A percentile compares a stretch with the other conserved stretches of the same genome.
phyloP scores from a whole-genome alignment of 202 grass and related monocot genomes.

The Bolboschoenoplectus hybrid region DNA sequence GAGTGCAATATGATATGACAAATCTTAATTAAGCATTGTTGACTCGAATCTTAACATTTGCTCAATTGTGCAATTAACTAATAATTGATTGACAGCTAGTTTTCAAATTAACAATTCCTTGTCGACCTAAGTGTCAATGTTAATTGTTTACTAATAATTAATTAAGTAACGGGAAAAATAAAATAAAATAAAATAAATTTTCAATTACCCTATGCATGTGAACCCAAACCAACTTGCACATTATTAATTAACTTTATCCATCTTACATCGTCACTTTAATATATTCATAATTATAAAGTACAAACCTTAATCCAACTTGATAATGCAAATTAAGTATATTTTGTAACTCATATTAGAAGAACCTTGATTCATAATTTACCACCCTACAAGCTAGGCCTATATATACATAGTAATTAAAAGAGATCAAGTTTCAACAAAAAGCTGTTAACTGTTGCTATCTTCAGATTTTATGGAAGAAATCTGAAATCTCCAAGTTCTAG shows the following conservation, averaged over 20 bases:
- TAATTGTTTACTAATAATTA: neutral
- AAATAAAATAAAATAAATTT: neutral
- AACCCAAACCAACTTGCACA: constrained; percentile 23
- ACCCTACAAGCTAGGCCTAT: neutral
- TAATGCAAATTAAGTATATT: neutral
- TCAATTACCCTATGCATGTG: constrained; percentile 7
- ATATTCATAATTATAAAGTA: neutral
- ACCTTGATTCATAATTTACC: neutral
- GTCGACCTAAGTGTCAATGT: constrained; percentile 20
- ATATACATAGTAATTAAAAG: no score
- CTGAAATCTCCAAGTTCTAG: no score
- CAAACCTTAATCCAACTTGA: neutral
- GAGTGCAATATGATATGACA: neutral
- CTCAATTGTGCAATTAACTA: constrained; percentile 34
- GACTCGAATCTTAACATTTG: constrained; percentile 25
- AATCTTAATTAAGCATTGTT: neutral
- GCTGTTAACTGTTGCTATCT: no score
- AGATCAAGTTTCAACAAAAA: no score
- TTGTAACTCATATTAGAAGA: neutral
- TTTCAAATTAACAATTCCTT: constrained; percentile 13
- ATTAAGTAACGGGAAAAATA: neutral
- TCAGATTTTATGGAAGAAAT: no score
- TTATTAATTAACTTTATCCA: neutral
- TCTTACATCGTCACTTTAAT: constrained; percentile 8
- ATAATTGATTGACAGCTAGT: constrained; percentile 32